Conservation (phyloP, 352 stramenopile genomes). For the Hyaloperonospora brassicae region DNA sequence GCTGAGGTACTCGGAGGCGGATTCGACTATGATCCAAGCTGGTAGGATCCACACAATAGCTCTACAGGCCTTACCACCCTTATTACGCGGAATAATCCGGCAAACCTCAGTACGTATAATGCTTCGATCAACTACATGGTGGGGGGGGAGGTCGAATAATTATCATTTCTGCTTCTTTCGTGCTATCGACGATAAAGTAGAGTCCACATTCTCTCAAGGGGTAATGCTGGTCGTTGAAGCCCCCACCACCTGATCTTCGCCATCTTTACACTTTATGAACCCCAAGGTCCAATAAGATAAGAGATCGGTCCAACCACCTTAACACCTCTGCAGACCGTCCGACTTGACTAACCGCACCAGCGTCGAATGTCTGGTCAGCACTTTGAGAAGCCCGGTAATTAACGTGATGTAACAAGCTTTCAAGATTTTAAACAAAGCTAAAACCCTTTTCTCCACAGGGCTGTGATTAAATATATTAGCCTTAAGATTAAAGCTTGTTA, state of each 20-base stretch:
- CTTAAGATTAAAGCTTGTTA: too few species aligned
- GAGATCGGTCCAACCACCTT: too few species aligned
- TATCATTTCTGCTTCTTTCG: not conserved
- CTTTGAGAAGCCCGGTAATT: not conserved
- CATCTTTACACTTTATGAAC: not conserved
- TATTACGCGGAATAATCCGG: constrained; percentile 7
- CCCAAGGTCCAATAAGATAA: too few species aligned
- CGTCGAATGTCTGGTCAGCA: constrained; percentile 5
- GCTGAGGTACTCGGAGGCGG: too few species aligned
- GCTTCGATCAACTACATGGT: constrained; percentile 2
- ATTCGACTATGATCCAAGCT: too few species aligned
- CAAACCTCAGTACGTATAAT: constrained; percentile 9
- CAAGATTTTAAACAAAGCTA: not conserved
- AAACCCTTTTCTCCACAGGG: too few species aligned
- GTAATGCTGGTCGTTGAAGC: constrained; percentile 2
- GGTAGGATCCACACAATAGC: too few species aligned
- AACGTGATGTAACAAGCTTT: constrained; percentile 8
- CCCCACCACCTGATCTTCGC: constrained; percentile 12
- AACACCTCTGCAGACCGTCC: not conserved
- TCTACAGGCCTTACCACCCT: not conserved
- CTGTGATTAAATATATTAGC: too few species aligned
- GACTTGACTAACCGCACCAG: too few species aligned
- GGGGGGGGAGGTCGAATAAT: not conserved
- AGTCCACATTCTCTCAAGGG: not conserved
- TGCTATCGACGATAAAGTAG: not conserved